Base-by-base conservation (phyloP, 306 rosid species). In the Trichosanthes truncata region DNA sequence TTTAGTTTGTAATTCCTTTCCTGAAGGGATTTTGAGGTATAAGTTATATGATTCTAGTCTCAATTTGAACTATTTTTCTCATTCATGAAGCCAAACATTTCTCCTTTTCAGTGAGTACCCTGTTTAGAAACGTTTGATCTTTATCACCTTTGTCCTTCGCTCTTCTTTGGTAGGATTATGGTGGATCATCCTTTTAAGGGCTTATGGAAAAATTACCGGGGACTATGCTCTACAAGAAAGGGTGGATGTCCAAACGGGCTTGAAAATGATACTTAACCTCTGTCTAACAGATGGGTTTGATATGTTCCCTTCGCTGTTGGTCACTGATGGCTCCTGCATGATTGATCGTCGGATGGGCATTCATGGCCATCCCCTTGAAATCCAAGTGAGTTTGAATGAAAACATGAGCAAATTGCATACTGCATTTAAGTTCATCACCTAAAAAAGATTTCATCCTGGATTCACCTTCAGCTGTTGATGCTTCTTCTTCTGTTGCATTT, bases 301-400 rank as follows among this genome's bases (percentile, higher is more conserved):
- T 60, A 90, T 96, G 98, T 93, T 96, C 82, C 99, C 99, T 57
- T 93, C 99, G 17, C 89, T 93, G 56, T 84, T 96, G 61, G 99
- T 96, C 82, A 96, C 99, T 3, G 99, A 95, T 86, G 99, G 99
- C 74, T 95, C 99, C 76, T 95, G 99, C 86, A 96, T 96, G 99
- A 93, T 96, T 79, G 99, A 96, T 83, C 93, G 97, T 38, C 89
- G 98, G 57, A 96, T 96, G 99, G 99, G 99, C 41, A 96, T 91
- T 83, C 98, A 93, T 80, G 99, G 99, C 21, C 99, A 96, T 80
- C 99, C 98, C 77, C 97, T 95, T 79, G 98, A 95, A 86, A 95
- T 95, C 85, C 99, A 95, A 81, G 98, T 94, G 84, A 89, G 93
- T 88, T 49, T 31, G 38, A 77, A 12, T 73, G 55, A 12, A 13